phyloP scores from a whole-genome alignment of 2,329 filamentous ascomycete genomes.

The Didymella arachidicola region DNA sequence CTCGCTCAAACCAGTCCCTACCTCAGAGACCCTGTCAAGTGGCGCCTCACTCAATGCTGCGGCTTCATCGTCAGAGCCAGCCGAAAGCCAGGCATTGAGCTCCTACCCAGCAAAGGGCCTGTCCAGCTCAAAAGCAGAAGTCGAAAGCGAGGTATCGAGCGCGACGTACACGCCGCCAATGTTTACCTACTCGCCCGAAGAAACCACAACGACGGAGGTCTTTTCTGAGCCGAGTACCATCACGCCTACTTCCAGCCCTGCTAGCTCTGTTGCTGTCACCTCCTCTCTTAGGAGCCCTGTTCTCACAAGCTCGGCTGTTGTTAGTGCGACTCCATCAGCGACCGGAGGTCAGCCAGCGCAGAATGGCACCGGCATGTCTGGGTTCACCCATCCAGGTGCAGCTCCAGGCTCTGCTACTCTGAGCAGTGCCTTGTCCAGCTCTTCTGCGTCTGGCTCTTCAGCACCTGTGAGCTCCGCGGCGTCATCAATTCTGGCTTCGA shows the following conservation, averaged over 20 bases:
- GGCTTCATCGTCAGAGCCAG: slow-evolving; percentile 14
- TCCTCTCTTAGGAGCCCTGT: neutral
- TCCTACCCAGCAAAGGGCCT: slow-evolving; percentile 15
- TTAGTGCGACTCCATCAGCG: slow-evolving; percentile 2
- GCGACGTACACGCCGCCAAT: slow-evolving; percentile 25
- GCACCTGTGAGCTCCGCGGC: slow-evolving; percentile 6
- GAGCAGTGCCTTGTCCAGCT: slow-evolving; percentile 4
- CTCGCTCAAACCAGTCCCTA: slow-evolving; percentile 27
- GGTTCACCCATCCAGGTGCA: slow-evolving; percentile 29
- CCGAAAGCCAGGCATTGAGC: slow-evolving; percentile 17
- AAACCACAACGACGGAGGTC: slow-evolving; percentile 23
- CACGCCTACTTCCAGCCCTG: neutral
- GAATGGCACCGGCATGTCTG: slow-evolving; percentile 32
- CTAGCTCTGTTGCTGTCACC: slow-evolving; percentile 1
- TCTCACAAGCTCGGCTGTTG: neutral
- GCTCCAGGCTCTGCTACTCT: slow-evolving; percentile 11
- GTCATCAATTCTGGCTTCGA: neutral
- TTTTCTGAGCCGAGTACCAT: slow-evolving; percentile 18
- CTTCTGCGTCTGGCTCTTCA: slow-evolving; percentile 7
- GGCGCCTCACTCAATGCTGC: slow-evolving; percentile 9
- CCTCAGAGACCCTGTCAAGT: slow-evolving; percentile 24
- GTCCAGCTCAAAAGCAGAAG: slow-evolving; percentile 25
- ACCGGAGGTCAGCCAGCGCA: slow-evolving; percentile 15
- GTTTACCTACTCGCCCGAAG: slow-evolving; percentile 39
- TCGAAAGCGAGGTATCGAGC: slow-evolving; percentile 27